Evolutionary conservation across 495 filamentous ascomycete species (phyloP), one percentile per base, ranked within the genome.

Genomic region (Tetracladium setigerum): DNA sequence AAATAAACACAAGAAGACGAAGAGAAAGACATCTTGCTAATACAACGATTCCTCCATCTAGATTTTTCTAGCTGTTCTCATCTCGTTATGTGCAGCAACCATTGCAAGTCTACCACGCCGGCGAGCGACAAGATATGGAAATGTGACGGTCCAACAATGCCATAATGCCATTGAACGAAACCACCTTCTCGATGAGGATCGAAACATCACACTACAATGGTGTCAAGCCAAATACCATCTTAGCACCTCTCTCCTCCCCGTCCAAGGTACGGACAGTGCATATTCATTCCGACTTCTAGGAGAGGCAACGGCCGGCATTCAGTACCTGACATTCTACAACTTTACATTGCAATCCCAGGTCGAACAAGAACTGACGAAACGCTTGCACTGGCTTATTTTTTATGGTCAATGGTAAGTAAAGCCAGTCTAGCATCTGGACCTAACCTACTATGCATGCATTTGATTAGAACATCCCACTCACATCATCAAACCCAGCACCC

Each of bases 61-160:
- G 22, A 7, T 27, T 27, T 53, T 53, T 34, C 14, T 8, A 17
- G 43, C 11, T 2, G 15, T 53, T 4, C 46, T 54, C 9, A 46
- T 54, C 5, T 54, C 52, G 14, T 2, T 54, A 7, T 54, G 52
- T 35, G 52, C 52, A 10, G 36, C 52, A 7, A 50, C 46, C 16
- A 36, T 46, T 15, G 39, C 33, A 2, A 38, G 35, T 16, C 24
- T 54, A 37, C 37, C 37, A 13, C 14, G 44, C 14, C 47, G 22
- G 14, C 12, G 11, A 5, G 30, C 44, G 5, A 39, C 9, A 12
- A 15, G 39, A 5, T 54, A 54, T 38, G 41, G 30, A 5, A 15
- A 15, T 12, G 19, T 54, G 14, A 54, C 46, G 4, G 33, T 50
- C 2, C 4, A 50, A 22, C 7, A 18, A 42, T 54, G 47, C 14